Percentiles rank a stretch among this genome's conserved stretches.
phyloP scores from a whole-genome alignment of 2,329 filamentous ascomycete genomes.

The Penicillium vulpinum region DNA sequence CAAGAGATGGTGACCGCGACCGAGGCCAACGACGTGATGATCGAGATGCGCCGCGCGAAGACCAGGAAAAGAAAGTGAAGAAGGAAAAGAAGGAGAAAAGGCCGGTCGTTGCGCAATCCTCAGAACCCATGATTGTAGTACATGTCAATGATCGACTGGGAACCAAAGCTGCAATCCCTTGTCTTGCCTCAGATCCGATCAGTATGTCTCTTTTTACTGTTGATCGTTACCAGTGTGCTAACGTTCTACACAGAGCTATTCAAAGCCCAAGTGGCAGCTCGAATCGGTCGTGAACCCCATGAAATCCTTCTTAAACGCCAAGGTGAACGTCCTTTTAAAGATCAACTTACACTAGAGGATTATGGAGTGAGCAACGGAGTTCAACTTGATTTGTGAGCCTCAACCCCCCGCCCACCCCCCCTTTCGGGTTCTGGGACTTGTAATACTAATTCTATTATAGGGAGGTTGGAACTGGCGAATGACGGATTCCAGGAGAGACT shows the following conservation, averaged over 20 bases:
- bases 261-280: constrained; percentile 86
- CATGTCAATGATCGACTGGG: constrained; percentile 93
- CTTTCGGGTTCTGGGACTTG: not conserved
- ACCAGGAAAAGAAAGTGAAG: constrained; percentile 43
- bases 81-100: constrained; percentile 44
- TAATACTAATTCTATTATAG: constrained; percentile 32
- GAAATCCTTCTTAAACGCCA: constrained; percentile 92
- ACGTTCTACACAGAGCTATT: constrained; percentile 59
- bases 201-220: constrained; percentile 42
- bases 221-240: not conserved
- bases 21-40: constrained; percentile 30
- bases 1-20: constrained; percentile 47
- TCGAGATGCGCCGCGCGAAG: constrained; percentile 31
- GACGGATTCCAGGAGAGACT: constrained; percentile 11
- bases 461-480: constrained; percentile 52
- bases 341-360: constrained; percentile 81
- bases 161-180: constrained; percentile 92
- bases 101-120: constrained; percentile 38
- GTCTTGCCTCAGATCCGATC: constrained; percentile 79
- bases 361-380: constrained; percentile 95
- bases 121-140: constrained; percentile 88
- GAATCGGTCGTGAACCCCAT: constrained; percentile 83
- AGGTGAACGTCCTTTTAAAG: constrained; percentile 90
- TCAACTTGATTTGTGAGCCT: constrained; percentile 49
- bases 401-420: constrained; percentile 1